Conservation (phyloP, 495 filamentous ascomycete species). For the Lepidopterella palustris region DNA sequence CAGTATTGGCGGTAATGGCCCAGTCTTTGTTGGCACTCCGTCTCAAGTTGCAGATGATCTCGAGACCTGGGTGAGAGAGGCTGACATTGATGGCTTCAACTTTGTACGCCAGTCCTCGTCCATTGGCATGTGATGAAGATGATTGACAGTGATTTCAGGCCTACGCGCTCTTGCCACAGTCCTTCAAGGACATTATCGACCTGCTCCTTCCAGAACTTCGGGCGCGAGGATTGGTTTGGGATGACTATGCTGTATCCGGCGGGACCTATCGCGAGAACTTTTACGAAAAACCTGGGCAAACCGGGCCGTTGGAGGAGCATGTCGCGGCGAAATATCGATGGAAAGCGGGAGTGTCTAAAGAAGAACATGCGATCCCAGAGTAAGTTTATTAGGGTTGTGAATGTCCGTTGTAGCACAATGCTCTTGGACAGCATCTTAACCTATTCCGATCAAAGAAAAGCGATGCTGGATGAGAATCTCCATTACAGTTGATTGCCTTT, state of each 20-base stretch:
- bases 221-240: conserved; percentile 49
- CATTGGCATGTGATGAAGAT: no score
- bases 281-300: conserved; percentile 30
- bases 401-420: no score
- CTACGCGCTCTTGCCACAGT: conserved; percentile 55
- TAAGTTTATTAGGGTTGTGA: no score
- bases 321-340: conserved; percentile 35
- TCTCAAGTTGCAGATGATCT: conserved; percentile 13
- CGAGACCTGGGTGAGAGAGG: conserved; percentile 18
- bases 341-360: conserved; percentile 16
- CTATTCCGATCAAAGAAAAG: no score
- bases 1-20: conserved; percentile 15
- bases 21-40: conserved; percentile 15
- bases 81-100: conserved; percentile 35
- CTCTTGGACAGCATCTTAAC: no score
- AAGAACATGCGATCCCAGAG: conserved; percentile 13
- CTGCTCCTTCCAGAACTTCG: conserved; percentile 54
- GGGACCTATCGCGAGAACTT: conserved; percentile 50
- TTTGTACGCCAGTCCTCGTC: conserved; percentile 31
- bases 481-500: no score
- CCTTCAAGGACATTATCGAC: conserved; percentile 58
- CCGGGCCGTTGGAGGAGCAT: conserved; percentile 32
- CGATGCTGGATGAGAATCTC: no score
- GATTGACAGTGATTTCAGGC: conserved; percentile 21
- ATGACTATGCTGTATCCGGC: conserved; percentile 43